A percentile compares a stretch with the other conserved stretches of the same genome.
phyloP scores from a whole-genome alignment of 257 asterid species.

The Petrea volubilis region DNA sequence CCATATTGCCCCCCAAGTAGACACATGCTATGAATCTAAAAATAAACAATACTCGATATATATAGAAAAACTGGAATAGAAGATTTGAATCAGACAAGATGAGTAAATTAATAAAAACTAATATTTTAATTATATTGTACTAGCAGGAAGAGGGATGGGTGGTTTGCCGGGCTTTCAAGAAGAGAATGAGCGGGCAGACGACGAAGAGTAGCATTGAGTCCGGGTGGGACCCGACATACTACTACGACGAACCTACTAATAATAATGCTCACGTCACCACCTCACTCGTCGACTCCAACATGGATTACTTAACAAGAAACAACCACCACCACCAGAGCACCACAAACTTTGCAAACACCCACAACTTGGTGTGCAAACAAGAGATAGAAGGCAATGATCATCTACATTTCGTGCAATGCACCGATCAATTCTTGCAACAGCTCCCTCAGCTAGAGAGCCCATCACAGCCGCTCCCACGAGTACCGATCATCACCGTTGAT shows the following conservation, averaged over 20 bases:
- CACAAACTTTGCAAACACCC: conserved; percentile 20
- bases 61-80: no score
- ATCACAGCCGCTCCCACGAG: conserved; percentile 21
- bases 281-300: conserved; percentile 34
- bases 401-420: conserved; percentile 15
- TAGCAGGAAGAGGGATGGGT: conserved; percentile 88
- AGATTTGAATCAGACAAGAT: no score
- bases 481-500: conserved; percentile 29
- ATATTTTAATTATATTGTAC: no score
- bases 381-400: conserved; percentile 41
- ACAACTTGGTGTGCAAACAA: conserved; percentile 49
- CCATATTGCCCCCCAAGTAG: no score
- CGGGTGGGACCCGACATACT: conserved; percentile 57
- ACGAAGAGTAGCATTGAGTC: conserved; percentile 41
- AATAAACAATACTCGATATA: no score
- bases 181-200: conserved; percentile 47
- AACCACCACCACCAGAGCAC: conserved; percentile 1
- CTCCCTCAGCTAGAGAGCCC: conserved; percentile 65
- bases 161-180: conserved; percentile 75
- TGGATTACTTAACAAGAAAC: conserved; percentile 32
- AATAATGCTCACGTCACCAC: not conserved
- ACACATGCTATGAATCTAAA: no score
- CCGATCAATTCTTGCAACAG: conserved; percentile 48
- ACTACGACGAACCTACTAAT: conserved; percentile 35
- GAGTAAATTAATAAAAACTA: no score